Percentiles rank a stretch among this genome's conserved stretches.
Evolutionary conservation across 2,329 filamentous ascomycete species (phyloP).

Genomic region (Exophiala xenobiotica): DNA sequence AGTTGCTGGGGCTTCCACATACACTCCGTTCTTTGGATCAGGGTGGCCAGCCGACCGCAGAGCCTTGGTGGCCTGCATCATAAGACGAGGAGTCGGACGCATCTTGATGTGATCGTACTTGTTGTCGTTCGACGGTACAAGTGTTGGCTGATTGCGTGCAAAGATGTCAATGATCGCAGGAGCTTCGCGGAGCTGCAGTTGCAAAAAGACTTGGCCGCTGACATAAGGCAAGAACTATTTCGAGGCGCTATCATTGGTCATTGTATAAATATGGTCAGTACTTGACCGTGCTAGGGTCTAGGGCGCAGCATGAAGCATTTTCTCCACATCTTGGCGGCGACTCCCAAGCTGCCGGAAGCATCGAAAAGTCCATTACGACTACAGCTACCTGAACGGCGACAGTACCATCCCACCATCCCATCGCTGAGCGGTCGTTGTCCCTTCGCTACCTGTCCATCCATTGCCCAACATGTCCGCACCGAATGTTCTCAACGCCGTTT

Average conservation of each 20-base stretch:
- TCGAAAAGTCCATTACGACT: slow-evolving; percentile 9
- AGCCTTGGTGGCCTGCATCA: slow-evolving; percentile 26
- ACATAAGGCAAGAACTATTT: background rate
- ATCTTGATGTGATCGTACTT: slow-evolving; percentile 15
- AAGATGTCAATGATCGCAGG: slow-evolving; percentile 11
- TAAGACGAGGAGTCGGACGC: slow-evolving; percentile 26
- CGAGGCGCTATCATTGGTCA: background rate
- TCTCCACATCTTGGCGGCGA: slow-evolving; percentile 1
- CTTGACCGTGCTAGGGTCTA: no score
- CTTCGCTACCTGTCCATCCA: background rate
- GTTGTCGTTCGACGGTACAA: background rate
- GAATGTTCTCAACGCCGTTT: slow-evolving; percentile 60
- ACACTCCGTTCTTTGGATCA: slow-evolving; percentile 47
- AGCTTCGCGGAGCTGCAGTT: slow-evolving; percentile 11
- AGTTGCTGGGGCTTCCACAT: slow-evolving; percentile 13
- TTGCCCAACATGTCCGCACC: slow-evolving; percentile 22
- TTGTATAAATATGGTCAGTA: no score
- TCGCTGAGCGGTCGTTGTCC: background rate
- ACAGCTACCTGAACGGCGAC: slow-evolving; percentile 2
- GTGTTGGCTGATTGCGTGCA: background rate
- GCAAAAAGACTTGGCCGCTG: slow-evolving; percentile 1
- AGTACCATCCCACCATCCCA: background rate
- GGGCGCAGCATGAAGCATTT: background rate
- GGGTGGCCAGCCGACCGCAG: slow-evolving; percentile 32
- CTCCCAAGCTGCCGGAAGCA: slow-evolving; percentile 1